Conservation (phyloP, 2,329 filamentous ascomycete species). For the Fusarium globosum region DNA sequence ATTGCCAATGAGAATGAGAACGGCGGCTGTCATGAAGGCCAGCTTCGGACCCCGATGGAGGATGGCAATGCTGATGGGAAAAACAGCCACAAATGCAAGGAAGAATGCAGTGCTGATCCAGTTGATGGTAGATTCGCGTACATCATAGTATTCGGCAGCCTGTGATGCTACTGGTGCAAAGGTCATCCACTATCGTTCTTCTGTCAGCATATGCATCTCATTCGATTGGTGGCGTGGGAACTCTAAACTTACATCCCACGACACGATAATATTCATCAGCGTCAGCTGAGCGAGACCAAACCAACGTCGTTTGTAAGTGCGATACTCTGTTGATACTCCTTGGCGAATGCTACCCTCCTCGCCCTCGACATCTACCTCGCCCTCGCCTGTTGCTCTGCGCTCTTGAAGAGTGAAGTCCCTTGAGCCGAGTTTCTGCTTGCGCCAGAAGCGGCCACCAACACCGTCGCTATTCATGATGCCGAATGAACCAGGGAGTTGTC, state of each 20-base stretch:
- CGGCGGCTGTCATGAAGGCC: slow-evolving; percentile 78
- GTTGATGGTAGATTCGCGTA: slow-evolving; percentile 82
- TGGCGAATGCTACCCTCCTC: slow-evolving; percentile 44
- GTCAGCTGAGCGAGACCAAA: slow-evolving; percentile 87
- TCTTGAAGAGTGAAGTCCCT: slow-evolving; percentile 46
- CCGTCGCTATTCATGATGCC: slow-evolving; percentile 39
- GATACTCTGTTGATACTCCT: slow-evolving; percentile 50
- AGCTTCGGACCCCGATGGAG: slow-evolving; percentile 84
- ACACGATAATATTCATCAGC: slow-evolving; percentile 90
- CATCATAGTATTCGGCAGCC: slow-evolving; percentile 79
- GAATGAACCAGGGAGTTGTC: slow-evolving; percentile 8
- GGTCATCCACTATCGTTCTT: slow-evolving; percentile 78
- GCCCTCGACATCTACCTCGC: slow-evolving; percentile 37
- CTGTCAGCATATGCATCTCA: slow-evolving; percentile 17
- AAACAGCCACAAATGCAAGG: slow-evolving; percentile 81
- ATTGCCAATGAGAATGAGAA: slow-evolving; percentile 83
- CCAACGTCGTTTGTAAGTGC: slow-evolving; percentile 84
- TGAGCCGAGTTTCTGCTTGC: slow-evolving; percentile 46
- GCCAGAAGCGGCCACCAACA: slow-evolving; percentile 45
- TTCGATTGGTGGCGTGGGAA: slow-evolving; percentile 1
- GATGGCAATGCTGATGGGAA: slow-evolving; percentile 79
- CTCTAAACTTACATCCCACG: slow-evolving; percentile 84
- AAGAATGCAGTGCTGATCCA: slow-evolving; percentile 92
- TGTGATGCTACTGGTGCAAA: slow-evolving; percentile 85
- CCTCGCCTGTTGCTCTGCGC: slow-evolving; percentile 35